Evolutionary conservation across 139 green algal genomes (phyloP).

Genomic region (Prasinococcaceae sp.): DNA sequence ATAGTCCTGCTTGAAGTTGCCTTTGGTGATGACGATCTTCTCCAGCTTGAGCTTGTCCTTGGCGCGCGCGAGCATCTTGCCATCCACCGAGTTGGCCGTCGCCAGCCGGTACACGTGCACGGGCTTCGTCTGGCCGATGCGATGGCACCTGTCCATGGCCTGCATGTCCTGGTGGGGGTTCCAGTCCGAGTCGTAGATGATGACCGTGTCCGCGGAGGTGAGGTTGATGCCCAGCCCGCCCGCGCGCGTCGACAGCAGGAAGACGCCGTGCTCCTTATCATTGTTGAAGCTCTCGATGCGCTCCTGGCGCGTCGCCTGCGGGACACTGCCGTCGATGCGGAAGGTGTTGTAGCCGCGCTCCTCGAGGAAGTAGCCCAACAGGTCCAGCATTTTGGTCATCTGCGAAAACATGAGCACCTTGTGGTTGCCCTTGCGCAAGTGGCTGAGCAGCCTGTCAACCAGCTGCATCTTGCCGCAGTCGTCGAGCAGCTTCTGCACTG

Average conservation of each 20-base stretch:
- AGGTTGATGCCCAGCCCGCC: conserved; percentile 90
- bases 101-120: conserved; percentile 89
- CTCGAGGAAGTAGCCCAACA: conserved; percentile 82
- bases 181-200: conserved; percentile 55
- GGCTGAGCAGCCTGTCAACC: conserved; percentile 53
- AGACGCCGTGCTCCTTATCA: conserved; percentile 54
- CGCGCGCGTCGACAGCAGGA: conserved; percentile 91
- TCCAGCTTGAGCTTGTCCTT: conserved; percentile 81
- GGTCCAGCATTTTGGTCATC: conserved; percentile 97
- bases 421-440: conserved; percentile 52
- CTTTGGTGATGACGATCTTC: conserved; percentile 87
- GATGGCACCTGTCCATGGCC: conserved; percentile 97
- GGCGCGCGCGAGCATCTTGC: conserved; percentile 74
- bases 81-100: conserved; percentile 83
- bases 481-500: conserved; percentile 48
- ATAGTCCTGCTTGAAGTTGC: conserved; percentile 68
- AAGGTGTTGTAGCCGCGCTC: conserved; percentile 48
- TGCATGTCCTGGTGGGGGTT: conserved; percentile 23
- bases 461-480: conserved; percentile 91
- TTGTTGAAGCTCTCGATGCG: conserved; percentile 65
- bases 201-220: conserved; percentile 71
- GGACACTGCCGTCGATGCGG: conserved; percentile 79
- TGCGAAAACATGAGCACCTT: conserved; percentile 89
- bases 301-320: conserved; percentile 51
- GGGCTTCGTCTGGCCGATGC: conserved; percentile 89